These are phyloP conservation scores for Xylaria scruposa DNA, from an alignment of 495 filamentous ascomycete genomes.

Conservation along the genomic window DNA sequence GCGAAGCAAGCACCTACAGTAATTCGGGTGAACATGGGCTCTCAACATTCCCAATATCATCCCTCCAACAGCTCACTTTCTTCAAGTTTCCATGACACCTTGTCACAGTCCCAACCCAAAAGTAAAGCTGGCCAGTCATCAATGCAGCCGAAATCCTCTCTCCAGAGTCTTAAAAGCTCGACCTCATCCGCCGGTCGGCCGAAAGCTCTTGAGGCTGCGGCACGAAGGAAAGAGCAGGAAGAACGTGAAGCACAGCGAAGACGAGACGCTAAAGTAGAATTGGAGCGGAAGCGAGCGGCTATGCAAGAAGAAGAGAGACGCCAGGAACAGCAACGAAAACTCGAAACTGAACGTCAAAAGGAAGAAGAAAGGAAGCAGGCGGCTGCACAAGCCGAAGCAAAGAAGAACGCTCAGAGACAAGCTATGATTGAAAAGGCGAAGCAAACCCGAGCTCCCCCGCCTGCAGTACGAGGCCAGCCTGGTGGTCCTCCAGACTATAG, in stretches of 20 bases:
- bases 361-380: constrained; percentile 56
- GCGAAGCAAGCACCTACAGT: constrained; percentile 77
- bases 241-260: constrained; percentile 79
- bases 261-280: constrained; percentile 76
- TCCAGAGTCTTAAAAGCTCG: constrained; percentile 72
- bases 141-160: constrained; percentile 67
- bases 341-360: constrained; percentile 57
- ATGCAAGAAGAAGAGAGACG: constrained; percentile 63
- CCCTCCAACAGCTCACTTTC: constrained; percentile 64
- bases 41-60: constrained; percentile 64
- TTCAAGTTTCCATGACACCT: constrained; percentile 66
- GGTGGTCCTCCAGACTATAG: constrained; percentile 55
- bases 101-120: constrained; percentile 55
- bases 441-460: constrained; percentile 60
- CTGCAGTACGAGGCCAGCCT: constrained; percentile 56
- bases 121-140: constrained; percentile 74
- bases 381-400: constrained; percentile 52
- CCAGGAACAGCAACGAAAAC: constrained; percentile 57
- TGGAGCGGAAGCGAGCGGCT: constrained; percentile 75
- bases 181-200: constrained; percentile 64
- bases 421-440: constrained; percentile 74
- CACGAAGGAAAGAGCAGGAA: constrained; percentile 79
- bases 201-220: constrained; percentile 70
- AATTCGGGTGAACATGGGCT: constrained; percentile 79
- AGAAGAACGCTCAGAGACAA: constrained; percentile 73